Conservation (phyloP, 208 protist genomes). For the Crithidia bombi region DNA sequence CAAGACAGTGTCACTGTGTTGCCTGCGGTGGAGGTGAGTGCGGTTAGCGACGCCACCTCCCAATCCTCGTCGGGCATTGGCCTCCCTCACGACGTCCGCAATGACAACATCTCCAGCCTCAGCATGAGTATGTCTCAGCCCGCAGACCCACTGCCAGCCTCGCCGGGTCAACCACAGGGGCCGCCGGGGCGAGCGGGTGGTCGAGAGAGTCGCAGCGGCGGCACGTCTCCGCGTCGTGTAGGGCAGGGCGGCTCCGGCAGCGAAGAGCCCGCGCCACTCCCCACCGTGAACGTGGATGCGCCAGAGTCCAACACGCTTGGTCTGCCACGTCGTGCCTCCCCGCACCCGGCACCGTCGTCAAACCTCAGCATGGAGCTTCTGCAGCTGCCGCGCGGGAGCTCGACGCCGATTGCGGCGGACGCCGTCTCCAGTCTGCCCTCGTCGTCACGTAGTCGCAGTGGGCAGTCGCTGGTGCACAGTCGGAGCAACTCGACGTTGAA, state of each 20-base stretch:
- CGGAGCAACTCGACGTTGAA: conserved; percentile 10
- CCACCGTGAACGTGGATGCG: conserved; percentile 25
- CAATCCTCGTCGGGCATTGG: neutral
- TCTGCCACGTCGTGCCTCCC: conserved; percentile 11
- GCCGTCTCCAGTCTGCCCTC: conserved; percentile 6
- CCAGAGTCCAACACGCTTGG: conserved; percentile 30
- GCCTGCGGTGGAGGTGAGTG: neutral
- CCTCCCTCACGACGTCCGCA: conserved; percentile 16
- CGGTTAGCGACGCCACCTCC: neutral
- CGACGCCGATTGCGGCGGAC: conserved; percentile 13
- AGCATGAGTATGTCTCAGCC: conserved; percentile 17
- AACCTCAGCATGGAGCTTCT: neutral
- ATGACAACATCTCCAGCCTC: conserved; percentile 1
- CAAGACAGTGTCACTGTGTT: neutral
- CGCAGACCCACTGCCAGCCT: conserved; percentile 19
- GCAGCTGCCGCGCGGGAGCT: neutral
- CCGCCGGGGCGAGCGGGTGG: neutral
- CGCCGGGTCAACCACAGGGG: conserved; percentile 7
- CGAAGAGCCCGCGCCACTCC: conserved; percentile 20
- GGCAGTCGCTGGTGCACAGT: neutral
- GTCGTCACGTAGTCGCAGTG: conserved; percentile 15
- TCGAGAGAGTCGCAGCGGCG: neutral
- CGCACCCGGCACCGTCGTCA: neutral
- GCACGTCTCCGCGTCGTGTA: neutral
- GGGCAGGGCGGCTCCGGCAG: neutral